Base-by-base conservation (phyloP, 805 yeast species). In the Torulaspora indica region DNA sequence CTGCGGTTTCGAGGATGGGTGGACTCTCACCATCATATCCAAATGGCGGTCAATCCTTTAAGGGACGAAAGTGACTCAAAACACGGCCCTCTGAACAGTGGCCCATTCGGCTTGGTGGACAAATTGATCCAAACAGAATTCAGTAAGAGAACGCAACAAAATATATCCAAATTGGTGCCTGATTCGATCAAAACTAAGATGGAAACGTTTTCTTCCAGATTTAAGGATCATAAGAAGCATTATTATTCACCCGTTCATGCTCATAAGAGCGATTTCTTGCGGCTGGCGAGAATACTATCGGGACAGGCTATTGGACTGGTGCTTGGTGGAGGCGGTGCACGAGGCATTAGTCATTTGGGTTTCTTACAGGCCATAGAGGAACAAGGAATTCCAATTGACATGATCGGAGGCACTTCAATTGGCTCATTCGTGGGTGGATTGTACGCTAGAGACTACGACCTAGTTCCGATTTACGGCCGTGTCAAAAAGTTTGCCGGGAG, bases 251-350 rank as follows among this genome's bases (percentile, higher is more conserved):
- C 69, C 7, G 57, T 55, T 5, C 55, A 61, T 40, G 68, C 77
- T 9, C 89, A 85, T 60, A 90, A 90, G 62, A 84, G 82, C 61
- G 98, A 91, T 62, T 93, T 93, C 61, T 71, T 87, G 63, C 74
- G 98, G 45, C 67, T 91, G 29, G 98, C 98, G 0, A 75, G 98
- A 56, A 76, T 93, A 7, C 67, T 91, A 12, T 85, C 96, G 0
- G 96, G 95, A 6, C 88, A 89, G 60, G 96, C 96, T 0, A 85
- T 93, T 32, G 98, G 98, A 0, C 70, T 93, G 14, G 97, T 91
- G 5, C 70, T 91, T 3, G 98, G 98, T 5, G 98, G 98, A 10
- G 98, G 98, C 32, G 98, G 98, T 34, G 96, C 98, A 0, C 73
- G 98, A 54, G 98, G 98, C 1, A 73, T 91, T 10, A 78, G 96